These are phyloP conservation scores for Populus tomentosa DNA, from an alignment of 441 rosid species.

Conservation along the genomic window DNA sequence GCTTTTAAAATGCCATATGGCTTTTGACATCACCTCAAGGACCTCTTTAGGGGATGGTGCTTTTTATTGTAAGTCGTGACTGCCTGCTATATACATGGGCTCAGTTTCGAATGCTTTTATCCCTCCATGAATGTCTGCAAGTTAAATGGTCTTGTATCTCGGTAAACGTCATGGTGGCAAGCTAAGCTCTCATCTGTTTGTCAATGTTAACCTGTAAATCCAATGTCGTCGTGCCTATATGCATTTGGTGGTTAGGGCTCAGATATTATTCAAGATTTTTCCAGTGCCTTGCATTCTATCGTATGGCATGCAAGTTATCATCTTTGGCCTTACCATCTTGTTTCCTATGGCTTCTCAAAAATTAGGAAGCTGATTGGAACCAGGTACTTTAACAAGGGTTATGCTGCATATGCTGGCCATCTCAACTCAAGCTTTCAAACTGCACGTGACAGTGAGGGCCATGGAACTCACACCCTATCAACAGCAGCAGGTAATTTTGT, in stretches of 20 bases:
- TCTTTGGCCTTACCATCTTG: not conserved
- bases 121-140: not conserved
- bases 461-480: conserved; percentile 60
- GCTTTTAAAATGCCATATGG: not conserved
- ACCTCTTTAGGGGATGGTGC: not conserved
- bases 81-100: too few species aligned
- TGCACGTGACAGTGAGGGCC: conserved; percentile 40
- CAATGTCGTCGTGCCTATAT: not conserved
- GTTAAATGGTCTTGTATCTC: too few species aligned
- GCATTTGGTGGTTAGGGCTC: too few species aligned
- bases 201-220: too few species aligned
- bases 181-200: too few species aligned
- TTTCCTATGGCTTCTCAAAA: not conserved
- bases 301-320: not conserved
- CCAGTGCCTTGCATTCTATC: not conserved
- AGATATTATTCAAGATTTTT: not conserved
- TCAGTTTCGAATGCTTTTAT: too few species aligned
- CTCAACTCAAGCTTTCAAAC: conserved; percentile 22
- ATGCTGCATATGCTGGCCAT: conserved; percentile 16
- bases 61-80: too few species aligned
- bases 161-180: too few species aligned
- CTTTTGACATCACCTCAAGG: not conserved
- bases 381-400: conserved; percentile 50
- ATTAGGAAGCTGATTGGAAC: conserved; percentile 60
- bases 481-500: conserved; percentile 61